Conservation (phyloP, 2,329 filamentous ascomycete genomes). For the Aspergillaceae sp. region DNA sequence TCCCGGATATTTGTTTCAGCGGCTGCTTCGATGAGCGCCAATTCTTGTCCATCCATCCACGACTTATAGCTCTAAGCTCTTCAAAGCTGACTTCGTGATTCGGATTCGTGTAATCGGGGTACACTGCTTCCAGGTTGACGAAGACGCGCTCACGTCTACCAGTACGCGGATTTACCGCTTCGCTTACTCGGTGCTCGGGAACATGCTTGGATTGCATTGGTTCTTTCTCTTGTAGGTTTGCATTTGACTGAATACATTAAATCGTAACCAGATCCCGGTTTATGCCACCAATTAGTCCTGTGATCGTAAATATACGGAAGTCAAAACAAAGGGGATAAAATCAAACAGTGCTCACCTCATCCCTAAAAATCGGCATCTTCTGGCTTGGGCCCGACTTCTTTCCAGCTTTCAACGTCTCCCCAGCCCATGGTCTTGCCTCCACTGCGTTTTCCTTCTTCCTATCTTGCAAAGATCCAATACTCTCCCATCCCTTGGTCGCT, state of each 20-base stretch:
- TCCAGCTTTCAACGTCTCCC: constrained; percentile 79
- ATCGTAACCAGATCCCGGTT: constrained; percentile 32
- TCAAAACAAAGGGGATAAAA: constrained; percentile 30
- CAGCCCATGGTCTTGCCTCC: constrained; percentile 81
- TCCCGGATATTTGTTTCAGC: constrained; percentile 46
- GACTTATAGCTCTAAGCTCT: constrained; percentile 70
- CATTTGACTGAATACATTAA: constrained; percentile 46
- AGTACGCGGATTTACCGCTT: constrained; percentile 71
- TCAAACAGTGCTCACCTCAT: constrained; percentile 66
- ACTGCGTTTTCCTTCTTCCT: constrained; percentile 89
- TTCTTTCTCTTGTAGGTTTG: constrained; percentile 31
- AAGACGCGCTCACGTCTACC: constrained; percentile 80
- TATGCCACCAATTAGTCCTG: constrained; percentile 81
- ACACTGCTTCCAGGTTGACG: constrained; percentile 76
- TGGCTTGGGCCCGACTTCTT: constrained; percentile 67
- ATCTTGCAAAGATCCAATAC: constrained; percentile 74
- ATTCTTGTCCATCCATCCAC: constrained; percentile 56
- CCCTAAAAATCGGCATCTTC: constrained; percentile 91
- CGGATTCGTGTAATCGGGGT: constrained; percentile 64
- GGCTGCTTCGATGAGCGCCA: constrained; percentile 45
- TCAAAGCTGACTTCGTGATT: constrained; percentile 81
- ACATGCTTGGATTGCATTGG: constrained; percentile 45
- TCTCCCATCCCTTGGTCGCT: constrained; percentile 74
- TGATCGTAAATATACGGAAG: constrained; percentile 71
- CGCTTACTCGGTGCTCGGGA: constrained; percentile 67